Evolutionary conservation across 75 land plant genomes (phyloP).

Genomic region (Larix kaempferi): DNA sequence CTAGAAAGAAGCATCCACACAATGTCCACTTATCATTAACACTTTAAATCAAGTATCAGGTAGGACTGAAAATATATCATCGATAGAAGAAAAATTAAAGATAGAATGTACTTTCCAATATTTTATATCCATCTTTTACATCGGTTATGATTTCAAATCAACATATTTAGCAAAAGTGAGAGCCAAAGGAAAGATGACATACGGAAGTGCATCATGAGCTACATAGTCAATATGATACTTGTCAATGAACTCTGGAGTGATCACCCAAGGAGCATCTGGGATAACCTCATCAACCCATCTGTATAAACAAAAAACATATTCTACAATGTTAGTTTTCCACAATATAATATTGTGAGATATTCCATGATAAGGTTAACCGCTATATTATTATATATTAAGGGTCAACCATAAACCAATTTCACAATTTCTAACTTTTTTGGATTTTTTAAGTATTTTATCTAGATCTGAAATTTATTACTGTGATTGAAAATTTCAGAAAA

Average conservation of each 20-base stretch:
- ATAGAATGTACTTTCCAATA: no score
- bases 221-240: slow-evolving; percentile 58
- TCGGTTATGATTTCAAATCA: no score
- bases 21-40: no score
- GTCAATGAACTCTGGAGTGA: slow-evolving; percentile 55
- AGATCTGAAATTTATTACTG: no score
- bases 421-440: neutral
- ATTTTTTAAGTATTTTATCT: no score
- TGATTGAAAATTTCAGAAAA: no score
- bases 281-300: slow-evolving; percentile 77
- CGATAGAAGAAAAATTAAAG: no score
- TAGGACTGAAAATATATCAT: no score
- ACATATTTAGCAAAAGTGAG: neutral
- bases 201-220: slow-evolving; percentile 45
- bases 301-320: slow-evolving; percentile 6
- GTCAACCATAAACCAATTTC: neutral
- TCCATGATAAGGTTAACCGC: no score
- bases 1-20: no score
- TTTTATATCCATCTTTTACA: no score
- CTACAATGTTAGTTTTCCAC: neutral
- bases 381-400: neutral
- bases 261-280: slow-evolving; percentile 65
- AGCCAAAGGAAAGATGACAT: slow-evolving; percentile 17
- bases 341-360: neutral
- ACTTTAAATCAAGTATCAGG: no score